These are phyloP conservation scores for Vigna hirtella DNA, from an alignment of 306 rosid species.

Conservation along the genomic window DNA sequence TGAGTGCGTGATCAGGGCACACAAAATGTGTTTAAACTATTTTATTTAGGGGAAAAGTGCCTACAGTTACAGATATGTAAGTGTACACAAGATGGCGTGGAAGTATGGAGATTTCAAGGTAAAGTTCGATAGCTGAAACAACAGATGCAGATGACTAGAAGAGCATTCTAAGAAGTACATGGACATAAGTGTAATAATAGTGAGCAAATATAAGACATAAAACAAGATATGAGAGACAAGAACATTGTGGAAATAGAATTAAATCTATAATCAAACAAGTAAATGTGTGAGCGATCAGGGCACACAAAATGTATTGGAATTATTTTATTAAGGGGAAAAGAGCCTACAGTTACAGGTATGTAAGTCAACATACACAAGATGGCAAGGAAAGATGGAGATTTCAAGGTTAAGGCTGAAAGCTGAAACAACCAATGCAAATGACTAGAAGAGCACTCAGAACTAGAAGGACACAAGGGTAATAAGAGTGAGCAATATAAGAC, in stretches of 20 bases:
- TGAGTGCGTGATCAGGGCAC: neutral
- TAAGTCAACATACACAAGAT: neutral
- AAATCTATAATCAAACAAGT: constrained; percentile 1
- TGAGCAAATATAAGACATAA: neutral
- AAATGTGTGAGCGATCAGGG: neutral
- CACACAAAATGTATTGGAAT: neutral
- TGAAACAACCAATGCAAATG: neutral
- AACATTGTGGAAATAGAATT: neutral
- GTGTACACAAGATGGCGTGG: neutral
- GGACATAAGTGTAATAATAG: neutral
- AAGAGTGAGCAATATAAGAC: neutral
- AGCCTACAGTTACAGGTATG: constrained; percentile 4
- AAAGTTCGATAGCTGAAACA: neutral
- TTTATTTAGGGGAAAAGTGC: constrained; percentile 12
- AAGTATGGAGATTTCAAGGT: neutral
- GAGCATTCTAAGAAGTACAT: neutral
- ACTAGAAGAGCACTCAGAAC: neutral
- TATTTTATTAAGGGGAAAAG: constrained; percentile 17
- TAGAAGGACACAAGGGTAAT: neutral
- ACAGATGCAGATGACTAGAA: neutral
- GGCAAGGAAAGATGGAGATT: neutral
- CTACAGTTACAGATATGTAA: constrained; percentile 6
- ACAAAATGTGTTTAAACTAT: neutral
- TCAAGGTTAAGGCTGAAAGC: neutral
- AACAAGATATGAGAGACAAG: constrained; percentile 1